Evolutionary conservation across 305 asterid genomes (phyloP).

Genomic region (Fraxinus paxiana): DNA sequence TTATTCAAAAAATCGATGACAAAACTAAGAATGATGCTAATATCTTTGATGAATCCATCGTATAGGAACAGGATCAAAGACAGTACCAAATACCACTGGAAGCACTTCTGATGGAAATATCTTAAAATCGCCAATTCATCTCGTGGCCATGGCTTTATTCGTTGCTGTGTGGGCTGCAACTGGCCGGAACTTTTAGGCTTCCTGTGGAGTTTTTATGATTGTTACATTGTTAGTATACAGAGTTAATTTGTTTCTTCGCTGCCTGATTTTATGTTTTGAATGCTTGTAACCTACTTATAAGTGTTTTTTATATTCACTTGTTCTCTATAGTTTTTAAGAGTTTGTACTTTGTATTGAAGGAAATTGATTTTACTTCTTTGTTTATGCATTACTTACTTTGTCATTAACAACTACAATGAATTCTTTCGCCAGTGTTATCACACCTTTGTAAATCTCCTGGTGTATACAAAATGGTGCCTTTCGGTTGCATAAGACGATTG

Average conservation of each 20-base stretch:
- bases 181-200: slow-evolving; percentile 13
- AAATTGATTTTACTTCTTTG: not conserved
- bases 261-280: not conserved
- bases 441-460: too few relatives aligned
- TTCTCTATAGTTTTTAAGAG: not conserved
- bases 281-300: not conserved
- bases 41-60: not conserved
- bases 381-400: not conserved
- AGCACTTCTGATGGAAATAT: slow-evolving; percentile 35
- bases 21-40: not conserved
- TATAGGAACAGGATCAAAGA: slow-evolving; percentile 39
- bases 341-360: not conserved
- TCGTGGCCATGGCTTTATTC: slow-evolving; percentile 21
- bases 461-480: too few relatives aligned
- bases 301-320: not conserved
- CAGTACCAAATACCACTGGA: slow-evolving; percentile 35
- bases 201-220: not conserved
- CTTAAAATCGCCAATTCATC: slow-evolving; percentile 18
- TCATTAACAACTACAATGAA: not conserved
- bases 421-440: not conserved
- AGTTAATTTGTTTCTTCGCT: not conserved
- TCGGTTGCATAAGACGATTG: slow-evolving; percentile 21
- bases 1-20: not conserved
- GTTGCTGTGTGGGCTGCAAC: slow-evolving; percentile 29
- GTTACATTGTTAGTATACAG: not conserved